Evolutionary conservation across 495 filamentous ascomycete species (phyloP), one percentile per base, ranked within the genome.

Genomic region (Delitschia confertaspora): DNA sequence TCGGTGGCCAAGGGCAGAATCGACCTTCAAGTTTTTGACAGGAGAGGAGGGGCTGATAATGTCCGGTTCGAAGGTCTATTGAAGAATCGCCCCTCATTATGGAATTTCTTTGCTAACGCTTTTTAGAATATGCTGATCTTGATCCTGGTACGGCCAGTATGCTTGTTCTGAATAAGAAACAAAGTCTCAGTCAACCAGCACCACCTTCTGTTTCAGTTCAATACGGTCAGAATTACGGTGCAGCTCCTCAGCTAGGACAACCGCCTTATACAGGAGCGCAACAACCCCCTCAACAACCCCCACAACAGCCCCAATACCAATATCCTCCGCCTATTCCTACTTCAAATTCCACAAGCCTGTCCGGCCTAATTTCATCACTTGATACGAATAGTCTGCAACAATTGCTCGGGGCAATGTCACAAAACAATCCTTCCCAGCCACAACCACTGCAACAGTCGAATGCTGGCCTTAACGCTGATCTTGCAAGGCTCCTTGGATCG

Each of bases 21-120:
- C 38, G 71, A 80, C 2, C 63, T 96, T 19, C 83, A 87, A 55
- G 72, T 94, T 14, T 95, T 95, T 56, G 83, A 88, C 63, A 80
- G 89, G 13, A 80, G 76, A 30, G 70, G 65, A 9, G 84, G 81
- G 19, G 68, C 65, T 27, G 74, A 76, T 46, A 86, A 79, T 46
- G 76, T 89, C 45, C 75, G 72, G 22, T 95, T 82, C 58, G 83
- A 88, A 52, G 78, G 79, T 81, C 51, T 59, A 67, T 58, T 3
- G 44, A 24, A 13, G 8, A 21, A 14, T 5, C 44, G 33, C 1
- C 2, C 11, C 42, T 26, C 29, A 3, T n/a, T 17, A 32, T 31
- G 22, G 18, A 3, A 38, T 20, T 4, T 32, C 10, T 13, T 22
- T 26, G 25, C 53, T 64, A 37, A 63, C 36, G 9, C 11, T 38